A percentile compares a stretch with the other conserved stretches of the same genome.
Conservation (phyloP, 495 filamentous ascomycete species). For the Talaromyces thailandensis region DNA sequence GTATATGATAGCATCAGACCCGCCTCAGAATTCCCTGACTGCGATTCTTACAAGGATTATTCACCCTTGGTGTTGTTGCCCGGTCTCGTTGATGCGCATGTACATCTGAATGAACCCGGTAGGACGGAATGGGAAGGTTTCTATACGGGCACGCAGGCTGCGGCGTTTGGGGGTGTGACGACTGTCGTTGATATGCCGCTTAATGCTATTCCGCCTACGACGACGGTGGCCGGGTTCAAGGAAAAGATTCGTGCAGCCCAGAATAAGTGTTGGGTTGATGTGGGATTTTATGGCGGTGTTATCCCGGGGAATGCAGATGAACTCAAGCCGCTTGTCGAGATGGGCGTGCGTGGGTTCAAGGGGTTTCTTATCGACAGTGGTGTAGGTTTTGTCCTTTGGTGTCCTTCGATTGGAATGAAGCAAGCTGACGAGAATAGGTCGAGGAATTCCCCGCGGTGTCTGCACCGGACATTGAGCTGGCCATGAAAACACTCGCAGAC, state of each 20-base stretch:
- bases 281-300: slow-evolving; percentile 95
- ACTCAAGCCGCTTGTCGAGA: slow-evolving; percentile 69
- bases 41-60: slow-evolving; percentile 71
- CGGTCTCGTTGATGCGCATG: slow-evolving; percentile 92
- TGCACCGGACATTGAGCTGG: slow-evolving; percentile 64
- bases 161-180: slow-evolving; percentile 95
- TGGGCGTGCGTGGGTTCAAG: slow-evolving; percentile 92
- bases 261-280: slow-evolving; percentile 96
- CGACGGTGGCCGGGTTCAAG: slow-evolving; percentile 70
- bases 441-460: slow-evolving; percentile 93
- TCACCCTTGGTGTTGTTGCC: slow-evolving; percentile 82
- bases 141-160: slow-evolving; percentile 84
- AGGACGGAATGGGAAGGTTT: slow-evolving; percentile 99
- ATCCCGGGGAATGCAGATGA: slow-evolving; percentile 83
- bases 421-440: slow-evolving; percentile 43
- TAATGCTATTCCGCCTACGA: slow-evolving; percentile 95
- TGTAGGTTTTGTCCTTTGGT: slow-evolving; percentile 42
- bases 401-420: neutral
- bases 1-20: slow-evolving; percentile 68
- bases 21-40: slow-evolving; percentile 57
- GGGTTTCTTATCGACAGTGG: slow-evolving; percentile 96
- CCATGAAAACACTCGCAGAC: slow-evolving; percentile 69
- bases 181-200: slow-evolving; percentile 97
- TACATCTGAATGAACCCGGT: slow-evolving; percentile 96
- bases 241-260: slow-evolving; percentile 79